Evolutionary conservation across 768 basidiomycete genomes (phyloP).

Genomic region (Flagelloscypha sp.): DNA sequence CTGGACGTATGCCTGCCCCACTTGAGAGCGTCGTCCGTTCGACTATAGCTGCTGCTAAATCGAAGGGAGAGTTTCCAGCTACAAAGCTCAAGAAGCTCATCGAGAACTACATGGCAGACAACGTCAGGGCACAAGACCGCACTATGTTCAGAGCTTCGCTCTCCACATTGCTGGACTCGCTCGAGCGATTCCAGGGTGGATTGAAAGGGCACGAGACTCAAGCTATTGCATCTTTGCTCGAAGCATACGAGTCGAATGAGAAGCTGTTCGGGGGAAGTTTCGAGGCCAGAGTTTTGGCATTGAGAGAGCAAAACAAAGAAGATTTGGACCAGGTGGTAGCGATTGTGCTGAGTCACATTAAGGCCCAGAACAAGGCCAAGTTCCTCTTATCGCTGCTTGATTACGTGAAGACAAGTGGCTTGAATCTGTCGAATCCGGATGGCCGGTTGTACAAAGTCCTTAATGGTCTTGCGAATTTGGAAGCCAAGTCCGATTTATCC

Average conservation of each 20-base stretch:
- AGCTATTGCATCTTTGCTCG: conserved; percentile 69
- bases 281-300: conserved; percentile 81
- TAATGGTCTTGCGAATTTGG: conserved; percentile 75
- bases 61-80: conserved; percentile 89
- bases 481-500: conserved; percentile 60
- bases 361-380: conserved; percentile 87
- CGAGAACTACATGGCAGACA: conserved; percentile 78
- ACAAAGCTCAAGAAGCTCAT: conserved; percentile 77
- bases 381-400: conserved; percentile 82
- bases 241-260: conserved; percentile 78
- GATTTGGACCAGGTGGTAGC: conserved; percentile 81
- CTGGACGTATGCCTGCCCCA: conserved; percentile 88
- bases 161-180: conserved; percentile 57
- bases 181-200: conserved; percentile 75
- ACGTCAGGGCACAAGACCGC: conserved; percentile 71
- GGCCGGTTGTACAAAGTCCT: conserved; percentile 68
- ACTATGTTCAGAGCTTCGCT: conserved; percentile 72
- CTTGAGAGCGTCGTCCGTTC: conserved; percentile 81
- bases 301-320: conserved; percentile 90
- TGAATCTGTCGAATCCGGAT: conserved; percentile 71
- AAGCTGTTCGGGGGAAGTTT: conserved; percentile 91
- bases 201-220: conserved; percentile 81
- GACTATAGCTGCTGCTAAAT: conserved; percentile 66
- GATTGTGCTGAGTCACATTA: conserved; percentile 91
- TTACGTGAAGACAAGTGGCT: conserved; percentile 73